These are phyloP conservation scores for Candida taoyuanica DNA, from an alignment of 805 yeast species.

Conservation along the genomic window DNA sequence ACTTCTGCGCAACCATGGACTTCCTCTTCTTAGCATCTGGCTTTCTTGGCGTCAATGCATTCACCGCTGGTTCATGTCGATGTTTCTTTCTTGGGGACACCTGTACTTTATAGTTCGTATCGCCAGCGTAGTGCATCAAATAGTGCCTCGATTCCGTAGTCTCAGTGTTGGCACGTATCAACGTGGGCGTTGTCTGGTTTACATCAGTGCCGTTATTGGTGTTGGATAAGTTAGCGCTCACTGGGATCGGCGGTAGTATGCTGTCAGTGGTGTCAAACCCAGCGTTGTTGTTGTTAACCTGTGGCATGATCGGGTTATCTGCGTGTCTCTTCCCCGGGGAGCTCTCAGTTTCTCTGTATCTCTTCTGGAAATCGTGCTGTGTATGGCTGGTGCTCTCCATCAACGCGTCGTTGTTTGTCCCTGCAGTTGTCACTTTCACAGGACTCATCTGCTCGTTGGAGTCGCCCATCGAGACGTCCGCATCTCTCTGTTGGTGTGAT, in stretches of 20 bases:
- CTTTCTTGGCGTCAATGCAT: constrained; percentile 22
- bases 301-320: constrained; percentile 28
- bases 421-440: constrained; percentile 19
- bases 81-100: constrained; percentile 24
- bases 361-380: constrained; percentile 15
- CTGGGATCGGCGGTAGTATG: constrained; percentile 24
- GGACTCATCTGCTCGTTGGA: constrained; percentile 28
- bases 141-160: constrained; percentile 17
- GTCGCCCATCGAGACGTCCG: constrained; percentile 14
- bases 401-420: constrained; percentile 12
- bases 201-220: constrained; percentile 25
- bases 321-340: background rate
- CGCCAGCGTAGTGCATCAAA: constrained; percentile 21
- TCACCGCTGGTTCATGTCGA: constrained; percentile 15
- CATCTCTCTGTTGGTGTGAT: constrained; percentile 1
- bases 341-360: constrained; percentile 11
- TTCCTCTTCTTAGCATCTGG: constrained; percentile 22
- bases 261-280: constrained; percentile 28
- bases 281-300: constrained; percentile 10
- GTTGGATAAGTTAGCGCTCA: constrained; percentile 22
- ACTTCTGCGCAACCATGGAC: constrained; percentile 23
- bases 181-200: constrained; percentile 26
- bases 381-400: constrained; percentile 24
- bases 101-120: constrained; percentile 22
- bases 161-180: constrained; percentile 13